Conservation (phyloP, 805 yeast genomes). For the Sugiyamaella chiloensis region DNA sequence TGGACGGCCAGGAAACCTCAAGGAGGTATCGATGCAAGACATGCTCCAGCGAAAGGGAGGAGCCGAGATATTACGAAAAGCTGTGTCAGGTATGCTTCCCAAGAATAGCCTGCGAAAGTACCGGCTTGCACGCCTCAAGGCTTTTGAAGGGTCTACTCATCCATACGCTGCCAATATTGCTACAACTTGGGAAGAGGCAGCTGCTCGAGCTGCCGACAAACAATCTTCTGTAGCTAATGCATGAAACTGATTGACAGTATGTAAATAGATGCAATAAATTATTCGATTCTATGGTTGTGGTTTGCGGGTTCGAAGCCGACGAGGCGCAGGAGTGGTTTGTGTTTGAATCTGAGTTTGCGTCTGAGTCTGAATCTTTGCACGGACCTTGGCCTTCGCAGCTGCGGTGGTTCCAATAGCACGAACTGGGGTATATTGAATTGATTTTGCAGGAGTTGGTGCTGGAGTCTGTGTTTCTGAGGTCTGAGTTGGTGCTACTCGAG, state of each 20-base stretch:
- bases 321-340: slow-evolving; percentile 3
- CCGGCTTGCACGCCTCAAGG: slow-evolving; percentile 79
- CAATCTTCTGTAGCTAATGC: neutral
- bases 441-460: neutral
- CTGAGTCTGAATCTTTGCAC: neutral
- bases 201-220: slow-evolving; percentile 5
- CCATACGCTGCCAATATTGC: slow-evolving; percentile 81
- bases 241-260: neutral
- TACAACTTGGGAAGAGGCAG: slow-evolving; percentile 74
- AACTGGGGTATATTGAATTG: neutral
- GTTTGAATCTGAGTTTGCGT: neutral
- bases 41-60: slow-evolving; percentile 76
- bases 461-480: too few species aligned
- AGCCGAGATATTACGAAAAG: slow-evolving; percentile 78
- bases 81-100: slow-evolving; percentile 96
- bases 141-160: slow-evolving; percentile 82
- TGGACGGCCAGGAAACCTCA: slow-evolving; percentile 84
- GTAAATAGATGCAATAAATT: slow-evolving; percentile 2
- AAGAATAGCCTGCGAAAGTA: slow-evolving; percentile 77
- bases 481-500: neutral
- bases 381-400: slow-evolving; percentile 1
- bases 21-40: slow-evolving; percentile 75
- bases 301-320: neutral
- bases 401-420: neutral
- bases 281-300: neutral